Evolutionary conservation across 352 stramenopile genomes (phyloP), one percentile per base, ranked within the genome.

Genomic region (Lagenidium sp.): DNA sequence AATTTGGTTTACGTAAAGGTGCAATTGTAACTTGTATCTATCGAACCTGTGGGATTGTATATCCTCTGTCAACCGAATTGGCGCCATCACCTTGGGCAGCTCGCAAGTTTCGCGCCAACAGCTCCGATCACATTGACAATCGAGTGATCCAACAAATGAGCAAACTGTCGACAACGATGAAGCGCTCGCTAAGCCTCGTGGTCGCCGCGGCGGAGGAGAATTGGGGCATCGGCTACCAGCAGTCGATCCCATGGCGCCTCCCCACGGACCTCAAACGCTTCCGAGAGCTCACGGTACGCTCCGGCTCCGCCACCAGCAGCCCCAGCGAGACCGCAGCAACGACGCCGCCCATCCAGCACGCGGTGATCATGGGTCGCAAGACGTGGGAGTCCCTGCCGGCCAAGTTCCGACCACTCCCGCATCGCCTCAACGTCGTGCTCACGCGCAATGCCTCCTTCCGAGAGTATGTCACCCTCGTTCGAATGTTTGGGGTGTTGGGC

Each of bases 321-420:
- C 53, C 55, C 6, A 42, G 35, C 22, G 42, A 43, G 13, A 29
- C 6, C 22, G 43, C 12, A 12, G 23, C 25, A 7, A 36, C 28
- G n/a, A n/a, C n/a, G n/a, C n/a, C n/a, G n/a, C 8, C 8, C 7
- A 60, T 56, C 30, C 82, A 94, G 36, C 86, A 99, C 75, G 97
- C 96, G 1, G 96, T 99, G 25, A 96, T 99, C 62, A 99, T 99
- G 96, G 97, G 97, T 13, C 88, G 96, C 35, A 99, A 99, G 69
- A 99, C 97, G 15, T 99, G 96, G 94, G 89, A 99, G 48, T 98
- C 93, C 46, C 96, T 99, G 40, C 96, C 96, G 4, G 30, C 74
- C 31, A 97, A 96, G 57, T 97, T 98, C 49, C 84, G 95, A 3
- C 97, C 97, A 10, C 67, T 99, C 29, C 72, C 77, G 21, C 88